These are phyloP conservation scores for Capsicum chinense DNA, from an alignment of 257 asterid species.

Conservation along the genomic window DNA sequence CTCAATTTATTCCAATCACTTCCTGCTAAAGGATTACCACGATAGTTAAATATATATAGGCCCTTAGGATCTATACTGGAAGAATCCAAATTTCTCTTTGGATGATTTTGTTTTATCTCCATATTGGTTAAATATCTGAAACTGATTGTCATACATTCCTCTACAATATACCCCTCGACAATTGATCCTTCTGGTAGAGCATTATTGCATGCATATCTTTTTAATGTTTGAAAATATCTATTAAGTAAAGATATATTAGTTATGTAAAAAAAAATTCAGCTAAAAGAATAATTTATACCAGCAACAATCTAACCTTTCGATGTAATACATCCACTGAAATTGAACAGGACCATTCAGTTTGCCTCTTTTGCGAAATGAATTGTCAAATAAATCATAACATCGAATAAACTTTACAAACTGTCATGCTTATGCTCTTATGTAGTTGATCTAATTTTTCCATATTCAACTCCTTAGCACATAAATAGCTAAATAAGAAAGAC, in stretches of 20 bases:
- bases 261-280: too few species aligned
- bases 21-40: neutral
- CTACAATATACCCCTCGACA: neutral
- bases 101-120: neutral
- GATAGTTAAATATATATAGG: neutral
- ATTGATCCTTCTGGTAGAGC: neutral
- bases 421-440: neutral
- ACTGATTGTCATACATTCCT: neutral
- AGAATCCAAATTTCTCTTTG: neutral
- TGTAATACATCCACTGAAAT: neutral
- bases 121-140: neutral
- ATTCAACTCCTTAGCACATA: neutral
- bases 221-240: too few species aligned
- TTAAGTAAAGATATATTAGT: too few species aligned
- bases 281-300: too few species aligned
- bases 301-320: neutral
- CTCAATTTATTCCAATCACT: neutral
- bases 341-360: neutral
- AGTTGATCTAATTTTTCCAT: neutral
- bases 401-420: neutral
- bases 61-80: neutral
- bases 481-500: neutral
- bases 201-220: neutral
- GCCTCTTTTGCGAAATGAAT: too few species aligned
- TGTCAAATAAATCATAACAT: too few species aligned